A percentile compares a stretch with the other conserved stretches of the same genome.
Conservation (phyloP, 1,284 basidiomycete species). For the Cutaneotrichosporon sp. region DNA sequence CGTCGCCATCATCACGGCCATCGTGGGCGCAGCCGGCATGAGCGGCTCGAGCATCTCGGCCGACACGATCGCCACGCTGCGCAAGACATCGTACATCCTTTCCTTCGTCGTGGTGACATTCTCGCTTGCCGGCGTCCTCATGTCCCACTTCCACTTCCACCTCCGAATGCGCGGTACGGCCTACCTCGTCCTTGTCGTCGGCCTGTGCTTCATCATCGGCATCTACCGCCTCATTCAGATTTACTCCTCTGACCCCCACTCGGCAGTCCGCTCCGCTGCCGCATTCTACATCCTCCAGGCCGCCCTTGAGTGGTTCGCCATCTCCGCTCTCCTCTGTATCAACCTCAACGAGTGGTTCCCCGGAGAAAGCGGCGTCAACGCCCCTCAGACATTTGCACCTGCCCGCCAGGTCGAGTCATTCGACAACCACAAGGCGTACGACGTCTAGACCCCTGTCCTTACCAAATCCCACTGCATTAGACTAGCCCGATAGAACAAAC, state of each 20-base stretch:
- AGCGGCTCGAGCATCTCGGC: conserved; percentile 2
- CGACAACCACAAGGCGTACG: too few species aligned
- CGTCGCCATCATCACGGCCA: conserved; percentile 24
- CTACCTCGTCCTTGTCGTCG: conserved; percentile 13
- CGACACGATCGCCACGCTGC: conserved; percentile 18
- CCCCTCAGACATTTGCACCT: too few species aligned
- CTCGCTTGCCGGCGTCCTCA: conserved; percentile 8
- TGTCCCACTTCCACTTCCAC: conserved; percentile 16
- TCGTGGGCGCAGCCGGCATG: conserved; percentile 15
- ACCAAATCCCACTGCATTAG: too few species aligned
- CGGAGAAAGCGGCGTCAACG: not conserved
- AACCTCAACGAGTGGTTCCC: conserved; percentile 14
- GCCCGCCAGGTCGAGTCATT: too few species aligned
- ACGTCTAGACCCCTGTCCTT: too few species aligned
- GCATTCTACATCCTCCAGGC: conserved; percentile 28
- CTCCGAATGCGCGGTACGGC: conserved; percentile 4
- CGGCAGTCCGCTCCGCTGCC: conserved; percentile 9
- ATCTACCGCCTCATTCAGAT: conserved; percentile 23
- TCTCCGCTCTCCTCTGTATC: conserved; percentile 6
- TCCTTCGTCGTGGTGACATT: conserved; percentile 23
- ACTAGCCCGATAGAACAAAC: too few species aligned
- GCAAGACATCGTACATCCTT: conserved; percentile 20
- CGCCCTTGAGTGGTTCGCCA: conserved; percentile 4
- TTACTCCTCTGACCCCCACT: conserved; percentile 10
- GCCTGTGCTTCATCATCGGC: conserved; percentile 16